Evolutionary conservation across 2,329 filamentous ascomycete genomes (phyloP), one percentile per base, ranked within the genome.

Genomic region (Neofusicoccum kwambonambiense): DNA sequence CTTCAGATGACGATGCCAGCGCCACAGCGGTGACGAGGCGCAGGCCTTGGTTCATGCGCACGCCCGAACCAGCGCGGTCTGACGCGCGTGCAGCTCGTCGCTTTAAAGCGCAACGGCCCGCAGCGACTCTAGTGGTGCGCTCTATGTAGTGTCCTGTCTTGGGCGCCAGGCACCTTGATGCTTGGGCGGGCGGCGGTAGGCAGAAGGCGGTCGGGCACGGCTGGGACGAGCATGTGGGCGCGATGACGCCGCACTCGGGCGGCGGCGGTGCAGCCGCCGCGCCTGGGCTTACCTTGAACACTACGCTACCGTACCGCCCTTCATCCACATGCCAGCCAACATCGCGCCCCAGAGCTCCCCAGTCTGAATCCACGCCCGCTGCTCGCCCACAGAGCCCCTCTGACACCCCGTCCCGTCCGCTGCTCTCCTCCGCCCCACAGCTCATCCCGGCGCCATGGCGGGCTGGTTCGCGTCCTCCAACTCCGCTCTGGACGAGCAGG

Each of bases 401-500:
- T 45, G 50, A 54, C 45, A 49, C 50, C 50, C 42, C 50, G 34
- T 12, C 41, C 17, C 45, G 41, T 31, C 35, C 50, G 39, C 39
- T 11, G 17, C n/a, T 17, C 27, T 19, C 4, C 47, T 34, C 12
- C 66, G 12, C 11, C 60, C 41, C 64, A 42, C 49, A 50, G 7
- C 17, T 39, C 42, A 2, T 31, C 62, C 64, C 56, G 71, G 61
- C 65, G 71, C 56, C 84, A 97, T 97, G 93, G 89, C 92, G 76
- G 93, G 93, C 84, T 99, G 94, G 94, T 98, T 96, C 77, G 91
- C 90, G 71, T 94, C 92, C 77, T 87, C 89, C 80, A 92, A 92
- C 79, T 91, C 90, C 75, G 92, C 93, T 80, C 86, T 99, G 80
- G 95, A 99, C 79, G 93, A 97, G 81, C 95, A 98, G 85, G 90